Evolutionary conservation across 495 filamentous ascomycete genomes (phyloP).

Genomic region (Sphaerosporella brunnea): DNA sequence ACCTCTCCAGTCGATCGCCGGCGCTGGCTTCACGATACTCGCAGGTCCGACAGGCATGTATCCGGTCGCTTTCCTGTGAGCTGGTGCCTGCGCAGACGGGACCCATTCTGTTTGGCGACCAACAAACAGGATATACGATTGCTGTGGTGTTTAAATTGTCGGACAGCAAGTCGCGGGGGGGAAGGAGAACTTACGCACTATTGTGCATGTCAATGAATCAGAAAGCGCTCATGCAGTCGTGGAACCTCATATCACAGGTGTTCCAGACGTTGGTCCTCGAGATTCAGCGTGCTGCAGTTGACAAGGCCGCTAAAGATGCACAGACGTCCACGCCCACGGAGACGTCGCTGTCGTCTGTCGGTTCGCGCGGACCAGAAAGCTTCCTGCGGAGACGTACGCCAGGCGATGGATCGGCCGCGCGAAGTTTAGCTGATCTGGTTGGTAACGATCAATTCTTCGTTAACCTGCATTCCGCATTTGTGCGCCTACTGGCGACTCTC

Average conservation of each 20-base stretch:
- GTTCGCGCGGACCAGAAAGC: conserved; percentile 25
- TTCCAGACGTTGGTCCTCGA: conserved; percentile 62
- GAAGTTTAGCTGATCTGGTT: conserved; percentile 69
- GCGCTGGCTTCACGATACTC: conserved; percentile 60
- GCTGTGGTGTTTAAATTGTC: conserved; percentile 83
- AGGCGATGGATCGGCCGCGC: conserved; percentile 31
- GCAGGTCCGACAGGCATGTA: conserved; percentile 63
- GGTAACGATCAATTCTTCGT: conserved; percentile 79
- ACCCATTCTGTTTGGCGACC: conserved; percentile 73
- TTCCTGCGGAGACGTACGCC: conserved; percentile 22
- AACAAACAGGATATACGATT: conserved; percentile 67
- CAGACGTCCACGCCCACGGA: conserved; percentile 27
- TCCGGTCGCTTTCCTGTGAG: conserved; percentile 75
- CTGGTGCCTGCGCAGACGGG: conserved; percentile 59
- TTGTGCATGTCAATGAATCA: conserved; percentile 60
- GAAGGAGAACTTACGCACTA: conserved; percentile 71
- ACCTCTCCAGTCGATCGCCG: conserved; percentile 69
- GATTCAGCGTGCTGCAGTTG: conserved; percentile 44
- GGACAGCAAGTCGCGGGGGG: conserved; percentile 73
- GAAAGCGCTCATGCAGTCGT: conserved; percentile 54
- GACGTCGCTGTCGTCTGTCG: conserved; percentile 18
- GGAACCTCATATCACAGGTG: conserved; percentile 50
- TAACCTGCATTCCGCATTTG: conserved; percentile 65
- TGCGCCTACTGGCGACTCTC: conserved; percentile 51
- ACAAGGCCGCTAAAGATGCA: conserved; percentile 43